Base-by-base conservation (phyloP, 139 green algal species). In the Micractinium sp. region DNA sequence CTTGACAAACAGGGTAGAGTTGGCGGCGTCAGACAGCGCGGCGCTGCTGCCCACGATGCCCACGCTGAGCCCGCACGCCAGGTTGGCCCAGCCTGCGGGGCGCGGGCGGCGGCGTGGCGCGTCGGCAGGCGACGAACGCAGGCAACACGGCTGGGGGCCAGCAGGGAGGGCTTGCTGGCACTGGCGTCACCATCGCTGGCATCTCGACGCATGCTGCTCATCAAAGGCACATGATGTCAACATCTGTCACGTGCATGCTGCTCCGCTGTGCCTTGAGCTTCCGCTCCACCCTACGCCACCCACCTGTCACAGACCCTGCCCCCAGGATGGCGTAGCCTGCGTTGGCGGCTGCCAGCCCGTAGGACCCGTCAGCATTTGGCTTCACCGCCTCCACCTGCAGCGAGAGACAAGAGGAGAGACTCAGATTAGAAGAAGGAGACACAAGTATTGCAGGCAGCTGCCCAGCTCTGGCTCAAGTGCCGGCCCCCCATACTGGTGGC, bases 1-100 rank as follows among this genome's bases (percentile, higher is more conserved):
- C 93, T 99, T 99, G 2, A 99, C 98, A 93, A 99, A 99, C 14
- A 99, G 93, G 0, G 98, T 98, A 13, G 95, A 95, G 92, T 99
- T 99, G 71, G 98, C 96, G 0, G 98, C 98, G 90, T 99, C 98
- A 14, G 98, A 98, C 23, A 99, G 92, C 2, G 98, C 98, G 60
- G 96, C 98, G 73, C 93, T 96, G 94, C 95, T 98, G 33, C 98
- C 98, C 47, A 99, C 97, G 35, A 99, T 97, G 33, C 98, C 98
- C n/a, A 99, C 98, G 89, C 97, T 99, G 63, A 99, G 95, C 25
- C 96, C 98, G 93, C 98, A 99, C 3, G 98, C 96, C 73, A 99
- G 94, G 92, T 99, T 99, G 22, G 96, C 94, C 88, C 98, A 97
- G 25, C 98, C 98, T 77, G 71, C 14, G 18, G 7, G 71, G 71